Percentiles rank a stretch among this genome's conserved stretches.
phyloP scores from a whole-genome alignment of 1,284 basidiomycete species.

The Papiliotrema fonsecae region DNA sequence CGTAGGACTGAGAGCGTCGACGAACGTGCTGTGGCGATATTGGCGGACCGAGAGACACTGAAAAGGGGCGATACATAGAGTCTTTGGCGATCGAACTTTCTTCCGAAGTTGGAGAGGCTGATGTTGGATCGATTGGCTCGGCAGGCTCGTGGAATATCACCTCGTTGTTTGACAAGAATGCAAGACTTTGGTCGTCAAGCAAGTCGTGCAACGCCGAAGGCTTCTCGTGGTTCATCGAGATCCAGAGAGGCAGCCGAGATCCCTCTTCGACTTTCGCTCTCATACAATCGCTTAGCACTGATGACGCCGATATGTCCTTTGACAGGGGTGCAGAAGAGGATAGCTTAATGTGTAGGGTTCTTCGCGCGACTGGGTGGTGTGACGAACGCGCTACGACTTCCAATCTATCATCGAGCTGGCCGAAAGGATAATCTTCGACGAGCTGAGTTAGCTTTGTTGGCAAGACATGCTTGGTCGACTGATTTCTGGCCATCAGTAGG shows the following conservation, averaged over 20 bases:
- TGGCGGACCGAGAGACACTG: not conserved
- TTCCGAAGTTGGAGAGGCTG: too few species aligned
- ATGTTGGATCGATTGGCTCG: too few species aligned
- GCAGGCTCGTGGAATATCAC: too few species aligned
- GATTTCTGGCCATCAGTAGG: slow-evolving; percentile 15
- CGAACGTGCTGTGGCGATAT: not conserved
- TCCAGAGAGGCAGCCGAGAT: too few species aligned
- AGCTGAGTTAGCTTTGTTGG: slow-evolving; percentile 31
- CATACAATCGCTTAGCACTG: too few species aligned
- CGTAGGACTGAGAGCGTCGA: not conserved
- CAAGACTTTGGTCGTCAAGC: too few species aligned
- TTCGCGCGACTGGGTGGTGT: not conserved
- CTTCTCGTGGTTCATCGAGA: too few species aligned
- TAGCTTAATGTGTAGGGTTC: not conserved
- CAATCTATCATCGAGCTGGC: slow-evolving; percentile 26
- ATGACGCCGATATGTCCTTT: too few species aligned
- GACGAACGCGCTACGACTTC: too few species aligned
- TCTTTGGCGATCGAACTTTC: not conserved
- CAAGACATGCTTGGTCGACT: slow-evolving; percentile 29
- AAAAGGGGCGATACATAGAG: not conserved
- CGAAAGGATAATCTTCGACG: slow-evolving; percentile 36
- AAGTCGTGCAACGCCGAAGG: too few species aligned
- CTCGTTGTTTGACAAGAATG: too few species aligned
- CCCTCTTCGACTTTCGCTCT: too few species aligned
- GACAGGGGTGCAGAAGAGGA: not conserved